Evolutionary conservation across 495 filamentous ascomycete species (phyloP).

Genomic region (Amniculicola lignicola): DNA sequence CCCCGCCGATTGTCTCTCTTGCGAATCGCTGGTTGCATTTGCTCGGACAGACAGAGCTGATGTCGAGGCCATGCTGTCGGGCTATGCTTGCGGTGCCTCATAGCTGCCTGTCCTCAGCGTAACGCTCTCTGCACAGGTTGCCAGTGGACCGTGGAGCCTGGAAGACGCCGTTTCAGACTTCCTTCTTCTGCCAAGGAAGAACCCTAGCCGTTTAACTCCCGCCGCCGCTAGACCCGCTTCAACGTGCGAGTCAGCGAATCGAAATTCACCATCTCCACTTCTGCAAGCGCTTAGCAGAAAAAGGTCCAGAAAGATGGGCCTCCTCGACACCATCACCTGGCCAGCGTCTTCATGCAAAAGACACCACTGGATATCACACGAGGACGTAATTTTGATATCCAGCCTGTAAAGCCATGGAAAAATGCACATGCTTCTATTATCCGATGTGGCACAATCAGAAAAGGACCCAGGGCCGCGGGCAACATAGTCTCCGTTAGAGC

Average conservation of each 20-base stretch:
- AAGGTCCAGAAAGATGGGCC: slow-evolving; percentile 6
- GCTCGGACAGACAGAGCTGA: not conserved
- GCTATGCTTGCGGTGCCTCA: too few species aligned
- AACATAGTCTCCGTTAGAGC: slow-evolving; percentile 6
- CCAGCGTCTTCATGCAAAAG: slow-evolving; percentile 20
- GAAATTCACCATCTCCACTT: not conserved
- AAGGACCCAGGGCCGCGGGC: not conserved
- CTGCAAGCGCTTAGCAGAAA: slow-evolving; percentile 18
- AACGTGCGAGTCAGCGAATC: slow-evolving; percentile 30
- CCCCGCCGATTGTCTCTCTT: slow-evolving; percentile 5
- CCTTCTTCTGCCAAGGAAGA: slow-evolving; percentile 19
- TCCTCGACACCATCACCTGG: slow-evolving; percentile 14
- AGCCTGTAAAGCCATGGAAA: not conserved
- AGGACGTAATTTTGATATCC: slow-evolving; percentile 24
- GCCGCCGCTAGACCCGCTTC: slow-evolving; percentile 15
- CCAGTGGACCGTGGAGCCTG: slow-evolving; percentile 4
- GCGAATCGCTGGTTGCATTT: not conserved
- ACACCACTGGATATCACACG: slow-evolving; percentile 17
- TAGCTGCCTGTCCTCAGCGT: slow-evolving; percentile 15
- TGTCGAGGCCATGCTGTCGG: not conserved
- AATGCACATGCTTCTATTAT: slow-evolving; percentile 22
- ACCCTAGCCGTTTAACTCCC: slow-evolving; percentile 19
- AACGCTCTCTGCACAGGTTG: slow-evolving; percentile 5
- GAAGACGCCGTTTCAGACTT: slow-evolving; percentile 23
- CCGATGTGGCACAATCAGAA: slow-evolving; percentile 11